phyloP scores from a whole-genome alignment of 139 green algal genomes.

The Chlamydomonas incerta region DNA sequence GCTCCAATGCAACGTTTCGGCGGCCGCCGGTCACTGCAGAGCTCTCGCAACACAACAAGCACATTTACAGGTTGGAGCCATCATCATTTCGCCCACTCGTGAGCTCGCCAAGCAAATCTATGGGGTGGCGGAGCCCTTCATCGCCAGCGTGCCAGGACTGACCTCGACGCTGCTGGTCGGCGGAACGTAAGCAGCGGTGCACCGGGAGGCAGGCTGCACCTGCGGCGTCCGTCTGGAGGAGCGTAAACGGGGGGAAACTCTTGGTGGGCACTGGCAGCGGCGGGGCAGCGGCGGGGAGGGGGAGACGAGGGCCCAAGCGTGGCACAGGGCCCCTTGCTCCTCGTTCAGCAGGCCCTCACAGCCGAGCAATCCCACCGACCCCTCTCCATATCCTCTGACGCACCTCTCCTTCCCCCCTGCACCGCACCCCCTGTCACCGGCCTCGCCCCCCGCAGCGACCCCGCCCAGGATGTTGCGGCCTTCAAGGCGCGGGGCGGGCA shows the following conservation, averaged over 20 bases:
- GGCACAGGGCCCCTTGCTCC: no score
- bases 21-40: no score
- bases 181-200: slow-evolving; percentile 72
- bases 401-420: no score
- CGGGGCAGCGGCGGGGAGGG: no score
- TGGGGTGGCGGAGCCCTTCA: slow-evolving; percentile 84
- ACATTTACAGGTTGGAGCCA: slow-evolving; percentile 81
- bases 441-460: slow-evolving; percentile 63
- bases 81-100: slow-evolving; percentile 94
- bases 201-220: background rate
- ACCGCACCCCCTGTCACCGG: background rate
- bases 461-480: slow-evolving; percentile 69
- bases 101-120: slow-evolving; percentile 95
- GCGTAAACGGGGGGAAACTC: no score
- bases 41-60: no score
- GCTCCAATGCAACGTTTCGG: background rate
- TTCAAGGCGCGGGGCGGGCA: slow-evolving; percentile 77
- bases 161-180: slow-evolving; percentile 79
- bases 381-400: no score
- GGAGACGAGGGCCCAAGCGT: no score
- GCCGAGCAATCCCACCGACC: no score
- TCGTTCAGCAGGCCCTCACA: no score
- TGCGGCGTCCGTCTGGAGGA: no score
- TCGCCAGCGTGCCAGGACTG: slow-evolving; percentile 68
- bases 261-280: no score